Evolutionary conservation across 1,284 basidiomycete genomes (phyloP), one percentile per base, ranked within the genome.

Genomic region (Cryptococcus sp.): DNA sequence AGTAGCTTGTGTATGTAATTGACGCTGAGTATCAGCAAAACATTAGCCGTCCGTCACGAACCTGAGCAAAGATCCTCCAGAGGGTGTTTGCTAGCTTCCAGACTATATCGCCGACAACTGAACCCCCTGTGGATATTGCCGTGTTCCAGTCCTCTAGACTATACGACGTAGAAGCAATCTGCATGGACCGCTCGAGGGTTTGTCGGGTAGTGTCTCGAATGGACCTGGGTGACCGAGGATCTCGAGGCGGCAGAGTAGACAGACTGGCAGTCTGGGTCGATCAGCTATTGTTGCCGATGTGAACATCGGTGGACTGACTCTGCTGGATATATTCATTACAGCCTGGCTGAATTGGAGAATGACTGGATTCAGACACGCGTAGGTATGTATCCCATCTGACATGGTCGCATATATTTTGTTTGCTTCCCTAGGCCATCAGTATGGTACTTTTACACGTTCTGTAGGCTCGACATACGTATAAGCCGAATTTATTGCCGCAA

Each of bases 121-220:
- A 45, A 16, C 19, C 41, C 24, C 39, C 23, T 28, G 52, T 45
- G 7, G 23, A 36, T 2, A 31, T 37, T 18, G 53, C 45, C 0
- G 23, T 34, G 0, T 46, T 46, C 63, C 66, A 67, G 31, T 70
- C 66, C 2, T 37, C 32, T 1, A 50, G 50, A 4, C 42, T 52
- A 49, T 64, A 53, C 25, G 48, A 51, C 2, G 63, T 50, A 9
- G 55, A 57, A 2, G 67, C 48, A 7, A 70, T 60, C 43, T 68
- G 67, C 31, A 69, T 55, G 1, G 59, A 60, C 32, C 59, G 53
- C 43, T 73, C 69, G 50, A 73, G 59, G 10, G 61, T 55, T 48
- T 72, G 68, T n/a, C 71, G 60, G 5, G 64, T 67, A 5, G 60
- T 52, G 46, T 73, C 70, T 40, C 59, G 48, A 10, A 73, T 69